Evolutionary conservation across 2,329 filamentous ascomycete genomes (phyloP), one percentile per base, ranked within the genome.

Genomic region (Alternaria ethzedia): DNA sequence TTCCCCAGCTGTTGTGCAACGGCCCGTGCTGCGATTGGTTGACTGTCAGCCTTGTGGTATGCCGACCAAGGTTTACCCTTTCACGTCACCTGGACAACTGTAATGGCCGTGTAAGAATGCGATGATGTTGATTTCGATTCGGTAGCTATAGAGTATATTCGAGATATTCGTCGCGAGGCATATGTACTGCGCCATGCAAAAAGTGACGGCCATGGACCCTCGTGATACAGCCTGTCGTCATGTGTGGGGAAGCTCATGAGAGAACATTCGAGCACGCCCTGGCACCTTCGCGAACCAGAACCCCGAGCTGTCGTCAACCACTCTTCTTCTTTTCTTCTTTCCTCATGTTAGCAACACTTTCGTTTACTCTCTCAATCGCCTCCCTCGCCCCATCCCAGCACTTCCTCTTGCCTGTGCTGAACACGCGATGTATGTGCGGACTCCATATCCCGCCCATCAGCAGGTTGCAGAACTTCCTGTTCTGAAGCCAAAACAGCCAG

Each of bases 401-500:
- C 70, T 73, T 80, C 54, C 83, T 82, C 57, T 73, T 71, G 10
- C 72, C 70, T 8, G 13, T 30, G 6, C 82, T 76, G 69, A 85
- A 84, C 2, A 82, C 66, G 2, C 82, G 76, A 69, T 79, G 82
- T 4, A 80, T 70, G 46, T 81, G 81, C 12, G 82, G 80, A n/a
- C 79, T 81, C 65, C 80, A 78, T 2, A 84, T 66, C 1, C 82
- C 81, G 17, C 77, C 73, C 65, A 81, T 79, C 55, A 82, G 59
- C 41, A 83, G 52, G 11, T 70, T 75, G 54, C 80, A 84, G 41
- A 84, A 67, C 20, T 68, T 70, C 9, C 75, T 72, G 28, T 85
- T 80, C 21, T 64, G 64, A 63, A 76, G 76, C 81, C 82, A 84
- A 25, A 84, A 82, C 47, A 59, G 70, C 81, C 83, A 83, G 0